phyloP scores from a whole-genome alignment of 129 eudicot species.

The Tagetes erecta region DNA sequence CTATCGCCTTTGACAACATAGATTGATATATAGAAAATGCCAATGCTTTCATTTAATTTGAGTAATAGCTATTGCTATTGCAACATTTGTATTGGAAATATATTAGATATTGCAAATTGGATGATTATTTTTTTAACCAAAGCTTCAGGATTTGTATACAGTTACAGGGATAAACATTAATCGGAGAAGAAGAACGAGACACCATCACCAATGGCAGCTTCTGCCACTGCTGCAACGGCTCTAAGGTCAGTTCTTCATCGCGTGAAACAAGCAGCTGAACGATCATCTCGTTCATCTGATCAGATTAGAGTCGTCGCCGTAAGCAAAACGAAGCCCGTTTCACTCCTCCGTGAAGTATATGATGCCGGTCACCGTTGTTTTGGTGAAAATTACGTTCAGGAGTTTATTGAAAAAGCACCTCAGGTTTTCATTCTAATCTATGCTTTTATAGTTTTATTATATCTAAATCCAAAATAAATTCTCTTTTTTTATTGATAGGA shows the following conservation, averaged over 20 bases:
- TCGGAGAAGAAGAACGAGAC: no score
- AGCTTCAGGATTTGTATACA: no score
- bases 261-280: slow-evolving; percentile 71
- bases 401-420: slow-evolving; percentile 83
- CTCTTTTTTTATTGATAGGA: background rate
- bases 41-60: no score
- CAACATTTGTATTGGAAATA: no score
- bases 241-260: slow-evolving; percentile 78
- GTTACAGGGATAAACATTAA: no score
- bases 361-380: slow-evolving; percentile 91
- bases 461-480: no score
- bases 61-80: no score
- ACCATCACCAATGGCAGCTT: no score
- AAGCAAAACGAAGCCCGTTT: slow-evolving; percentile 75
- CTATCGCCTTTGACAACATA: no score
- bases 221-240: slow-evolving; percentile 52
- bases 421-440: slow-evolving; percentile 41
- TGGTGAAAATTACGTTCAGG: slow-evolving; percentile 93
- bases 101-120: no score
- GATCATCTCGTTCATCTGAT: slow-evolving; percentile 62
- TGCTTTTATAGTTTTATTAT: background rate
- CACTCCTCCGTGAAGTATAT: slow-evolving; percentile 73
- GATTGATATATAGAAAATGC: no score
- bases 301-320: slow-evolving; percentile 86
- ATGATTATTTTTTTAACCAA: no score